These are phyloP conservation scores for Termitomyces sp. DNA, from an alignment of 768 basidiomycete genomes.

Conservation along the genomic window DNA sequence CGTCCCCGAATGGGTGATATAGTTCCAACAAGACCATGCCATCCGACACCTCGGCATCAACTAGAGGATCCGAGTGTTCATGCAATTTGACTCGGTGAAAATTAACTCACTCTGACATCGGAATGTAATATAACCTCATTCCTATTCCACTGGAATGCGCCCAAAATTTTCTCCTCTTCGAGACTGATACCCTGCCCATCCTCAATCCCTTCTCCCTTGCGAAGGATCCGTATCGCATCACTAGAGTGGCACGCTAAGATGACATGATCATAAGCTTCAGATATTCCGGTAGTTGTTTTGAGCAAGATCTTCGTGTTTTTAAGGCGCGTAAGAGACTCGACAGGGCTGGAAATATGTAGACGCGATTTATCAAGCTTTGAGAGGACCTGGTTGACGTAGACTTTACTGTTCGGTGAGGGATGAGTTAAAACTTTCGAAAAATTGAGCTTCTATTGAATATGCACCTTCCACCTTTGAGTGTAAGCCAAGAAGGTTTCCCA, in stretches of 20 bases:
- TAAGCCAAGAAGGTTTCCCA: constrained; percentile 68
- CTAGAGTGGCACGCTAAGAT: constrained; percentile 74
- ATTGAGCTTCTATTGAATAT: constrained; percentile 5
- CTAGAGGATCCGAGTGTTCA: constrained; percentile 21
- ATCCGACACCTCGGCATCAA: constrained; percentile 57
- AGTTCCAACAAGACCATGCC: constrained; percentile 82
- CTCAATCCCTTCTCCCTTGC: constrained; percentile 31
- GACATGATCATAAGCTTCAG: constrained; percentile 57
- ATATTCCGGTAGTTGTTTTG: constrained; percentile 39
- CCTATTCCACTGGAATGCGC: constrained; percentile 57
- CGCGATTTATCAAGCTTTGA: constrained; percentile 43
- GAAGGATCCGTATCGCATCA: constrained; percentile 45
- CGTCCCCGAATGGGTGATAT: constrained; percentile 46
- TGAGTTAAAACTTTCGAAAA: neutral
- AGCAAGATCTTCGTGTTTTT: constrained; percentile 30
- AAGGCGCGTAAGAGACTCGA: constrained; percentile 32
- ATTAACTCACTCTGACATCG: constrained; percentile 44
- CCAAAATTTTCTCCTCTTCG: constrained; percentile 51
- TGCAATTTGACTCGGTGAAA: neutral
- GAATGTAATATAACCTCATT: constrained; percentile 67
- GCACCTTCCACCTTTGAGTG: constrained; percentile 67
- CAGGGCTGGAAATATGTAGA: constrained; percentile 55
- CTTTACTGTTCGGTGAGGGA: constrained; percentile 32
- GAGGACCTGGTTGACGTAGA: constrained; percentile 63
- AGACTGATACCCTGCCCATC: constrained; percentile 28